Conservation (phyloP, 164 flowering plant genomes). For the Vitis cinerea region DNA sequence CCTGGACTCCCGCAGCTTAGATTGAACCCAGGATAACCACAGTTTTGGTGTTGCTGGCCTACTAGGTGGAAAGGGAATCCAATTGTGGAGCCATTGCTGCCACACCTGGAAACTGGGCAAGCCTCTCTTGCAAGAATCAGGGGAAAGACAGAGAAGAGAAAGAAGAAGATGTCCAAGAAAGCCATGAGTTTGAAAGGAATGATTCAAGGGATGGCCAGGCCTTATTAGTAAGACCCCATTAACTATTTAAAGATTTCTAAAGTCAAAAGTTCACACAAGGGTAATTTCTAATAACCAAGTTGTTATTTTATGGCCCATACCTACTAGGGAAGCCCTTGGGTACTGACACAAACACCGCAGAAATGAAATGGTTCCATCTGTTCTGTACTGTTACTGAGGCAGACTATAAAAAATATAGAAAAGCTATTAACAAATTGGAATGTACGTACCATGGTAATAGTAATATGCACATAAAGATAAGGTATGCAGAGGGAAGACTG, state of each 20-base stretch:
- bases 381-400: too few relatives aligned
- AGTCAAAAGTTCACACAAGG: background rate
- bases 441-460: background rate
- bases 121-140: background rate
- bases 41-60: conserved; percentile 1
- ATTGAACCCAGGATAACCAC: conserved; percentile 47
- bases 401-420: too few relatives aligned
- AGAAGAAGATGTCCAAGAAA: background rate
- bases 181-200: conserved; percentile 7
- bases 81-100: background rate
- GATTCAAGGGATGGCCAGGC: background rate
- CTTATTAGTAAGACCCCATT: background rate
- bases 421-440: background rate
- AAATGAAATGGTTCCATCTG: too few relatives aligned
- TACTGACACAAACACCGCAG: too few relatives aligned
- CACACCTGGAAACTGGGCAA: conserved; percentile 9
- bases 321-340: too few relatives aligned
- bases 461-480: background rate
- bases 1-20: conserved; percentile 22
- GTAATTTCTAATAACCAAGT: background rate
- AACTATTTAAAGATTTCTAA: background rate
- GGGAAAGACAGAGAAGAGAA: conserved; percentile 2
- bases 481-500: background rate
- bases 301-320: too few relatives aligned
- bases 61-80: conserved; percentile 30